Evolutionary conservation across 768 basidiomycete species (phyloP).

Genomic region (Suillus tomentosus): DNA sequence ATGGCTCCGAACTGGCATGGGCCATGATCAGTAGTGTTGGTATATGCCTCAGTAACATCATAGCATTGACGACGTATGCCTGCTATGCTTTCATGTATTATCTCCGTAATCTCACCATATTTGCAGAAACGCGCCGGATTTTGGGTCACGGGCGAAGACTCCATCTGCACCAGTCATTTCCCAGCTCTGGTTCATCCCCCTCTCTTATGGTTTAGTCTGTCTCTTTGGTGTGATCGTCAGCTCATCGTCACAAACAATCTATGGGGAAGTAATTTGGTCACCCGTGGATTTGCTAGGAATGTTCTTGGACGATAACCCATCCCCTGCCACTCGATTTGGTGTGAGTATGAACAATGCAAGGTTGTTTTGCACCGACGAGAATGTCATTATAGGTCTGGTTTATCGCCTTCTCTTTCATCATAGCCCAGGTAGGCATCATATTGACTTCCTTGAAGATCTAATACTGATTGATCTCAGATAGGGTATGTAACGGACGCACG

Average conservation of each 20-base stretch:
- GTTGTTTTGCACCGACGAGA: constrained; percentile 5
- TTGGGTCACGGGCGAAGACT: constrained; percentile 54
- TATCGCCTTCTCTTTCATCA: constrained; percentile 71
- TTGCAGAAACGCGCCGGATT: constrained; percentile 62
- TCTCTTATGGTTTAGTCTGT: constrained; percentile 68
- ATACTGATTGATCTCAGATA: constrained; percentile 4
- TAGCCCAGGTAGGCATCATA: constrained; percentile 54
- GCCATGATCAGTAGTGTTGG: constrained; percentile 62
- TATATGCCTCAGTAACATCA: constrained; percentile 76
- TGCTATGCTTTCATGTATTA: background rate
- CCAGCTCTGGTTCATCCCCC: constrained; percentile 65
- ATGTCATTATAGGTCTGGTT: constrained; percentile 54
- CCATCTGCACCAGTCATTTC: constrained; percentile 57
- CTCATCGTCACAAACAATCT: constrained; percentile 68
- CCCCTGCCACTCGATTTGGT: constrained; percentile 61
- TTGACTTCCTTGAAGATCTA: background rate
- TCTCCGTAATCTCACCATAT: background rate
- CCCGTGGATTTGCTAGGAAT: constrained; percentile 64
- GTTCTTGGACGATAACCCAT: constrained; percentile 62
- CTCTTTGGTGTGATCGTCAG: constrained; percentile 79
- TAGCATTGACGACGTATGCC: constrained; percentile 60
- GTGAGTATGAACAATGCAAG: constrained; percentile 30
- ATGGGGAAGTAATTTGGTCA: constrained; percentile 72
- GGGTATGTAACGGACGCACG: background rate
- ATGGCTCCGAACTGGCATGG: constrained; percentile 69